Conservation (phyloP, 495 filamentous ascomycete species). For the Elasticomyces elasticus region DNA sequence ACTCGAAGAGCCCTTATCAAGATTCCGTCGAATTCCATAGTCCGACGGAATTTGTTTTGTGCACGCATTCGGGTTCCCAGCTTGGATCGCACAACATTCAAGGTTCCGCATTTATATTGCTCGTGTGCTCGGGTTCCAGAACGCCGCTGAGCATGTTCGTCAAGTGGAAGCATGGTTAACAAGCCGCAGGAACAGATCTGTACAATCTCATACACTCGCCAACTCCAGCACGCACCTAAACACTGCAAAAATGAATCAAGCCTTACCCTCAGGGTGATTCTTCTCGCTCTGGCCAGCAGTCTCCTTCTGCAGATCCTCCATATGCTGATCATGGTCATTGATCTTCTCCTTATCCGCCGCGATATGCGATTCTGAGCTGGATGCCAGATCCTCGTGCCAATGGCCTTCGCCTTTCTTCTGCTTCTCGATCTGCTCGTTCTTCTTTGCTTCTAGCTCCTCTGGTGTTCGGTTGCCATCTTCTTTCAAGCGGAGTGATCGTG, state of each 20-base stretch:
- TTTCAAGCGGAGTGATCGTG: conserved; percentile 17
- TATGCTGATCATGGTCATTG: conserved; percentile 26
- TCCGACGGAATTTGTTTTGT: neutral
- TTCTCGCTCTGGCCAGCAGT: conserved; percentile 26
- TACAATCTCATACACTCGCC: neutral
- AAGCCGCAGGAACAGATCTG: neutral
- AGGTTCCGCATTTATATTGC: too few relatives aligned
- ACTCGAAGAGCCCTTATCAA: neutral
- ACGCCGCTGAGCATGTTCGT: too few relatives aligned
- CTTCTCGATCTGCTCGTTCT: conserved; percentile 30
- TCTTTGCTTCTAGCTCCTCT: conserved; percentile 25
- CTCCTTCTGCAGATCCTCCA: conserved; percentile 31
- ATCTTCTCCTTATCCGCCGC: conserved; percentile 28
- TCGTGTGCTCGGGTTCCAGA: too few relatives aligned
- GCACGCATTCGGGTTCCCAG: too few relatives aligned
- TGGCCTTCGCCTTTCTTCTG: conserved; percentile 27
- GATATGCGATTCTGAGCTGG: conserved; percentile 23
- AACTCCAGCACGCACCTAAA: neutral
- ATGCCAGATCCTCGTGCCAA: conserved; percentile 29
- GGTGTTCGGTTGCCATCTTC: conserved; percentile 24
- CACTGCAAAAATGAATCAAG: neutral
- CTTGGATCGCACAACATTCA: too few relatives aligned
- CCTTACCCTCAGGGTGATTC: conserved; percentile 11
- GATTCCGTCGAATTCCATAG: neutral
- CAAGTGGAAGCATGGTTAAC: too few relatives aligned